A percentile compares a stretch with the other conserved stretches of the same genome.
These are phyloP conservation scores for Aureobasidium sp. DNA, from an alignment of 2,329 filamentous ascomycete genomes.

Conservation along the genomic window DNA sequence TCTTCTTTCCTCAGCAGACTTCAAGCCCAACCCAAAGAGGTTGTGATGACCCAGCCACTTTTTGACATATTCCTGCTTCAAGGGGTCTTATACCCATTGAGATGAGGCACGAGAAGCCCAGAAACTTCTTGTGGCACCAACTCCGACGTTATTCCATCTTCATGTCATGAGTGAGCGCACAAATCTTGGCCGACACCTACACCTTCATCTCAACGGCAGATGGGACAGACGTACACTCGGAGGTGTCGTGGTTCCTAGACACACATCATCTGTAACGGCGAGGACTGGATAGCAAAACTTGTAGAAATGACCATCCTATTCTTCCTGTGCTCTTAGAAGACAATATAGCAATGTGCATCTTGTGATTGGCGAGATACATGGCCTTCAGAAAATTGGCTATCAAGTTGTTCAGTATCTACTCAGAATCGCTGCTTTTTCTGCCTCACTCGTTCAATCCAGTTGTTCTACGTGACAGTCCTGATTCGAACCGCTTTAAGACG, in stretches of 20 bases:
- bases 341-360: neutral
- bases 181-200: neutral
- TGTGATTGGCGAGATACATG: too few species aligned
- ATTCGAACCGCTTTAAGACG: too few species aligned
- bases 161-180: neutral
- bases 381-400: too few species aligned
- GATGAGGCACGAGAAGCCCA: neutral
- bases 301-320: neutral
- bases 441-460: too few species aligned
- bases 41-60: neutral
- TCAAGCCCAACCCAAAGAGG: neutral
- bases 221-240: neutral
- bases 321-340: neutral
- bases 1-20: neutral
- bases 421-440: too few species aligned
- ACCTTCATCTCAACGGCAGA: neutral
- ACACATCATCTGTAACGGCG: neutral
- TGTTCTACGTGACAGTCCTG: too few species aligned
- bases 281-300: neutral
- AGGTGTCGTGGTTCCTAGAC: too few species aligned
- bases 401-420: too few species aligned
- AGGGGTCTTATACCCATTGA: too few species aligned
- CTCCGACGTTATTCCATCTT: neutral
- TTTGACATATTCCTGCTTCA: neutral
- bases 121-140: neutral